Evolutionary conservation across 2,329 filamentous ascomycete species (phyloP).

Genomic region (Neurospora sp.): DNA sequence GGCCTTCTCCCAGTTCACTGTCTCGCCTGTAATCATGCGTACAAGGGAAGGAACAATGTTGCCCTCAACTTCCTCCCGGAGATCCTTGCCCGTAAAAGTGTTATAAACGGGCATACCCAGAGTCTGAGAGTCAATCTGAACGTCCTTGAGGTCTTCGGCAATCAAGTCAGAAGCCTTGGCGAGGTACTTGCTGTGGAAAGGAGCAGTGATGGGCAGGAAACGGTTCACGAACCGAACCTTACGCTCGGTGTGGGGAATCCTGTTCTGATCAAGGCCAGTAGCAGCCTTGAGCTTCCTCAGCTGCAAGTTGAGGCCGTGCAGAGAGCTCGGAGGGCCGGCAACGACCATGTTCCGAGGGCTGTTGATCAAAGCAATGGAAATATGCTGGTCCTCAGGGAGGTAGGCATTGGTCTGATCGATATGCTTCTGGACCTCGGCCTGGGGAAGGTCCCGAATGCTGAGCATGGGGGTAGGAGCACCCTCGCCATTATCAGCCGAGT

Average conservation of each 20-base stretch:
- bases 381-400: slow-evolving; percentile 83
- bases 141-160: slow-evolving; percentile 74
- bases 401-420: slow-evolving; percentile 97
- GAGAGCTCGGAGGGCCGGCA: slow-evolving; percentile 86
- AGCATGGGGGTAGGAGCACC: slow-evolving; percentile 96
- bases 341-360: slow-evolving; percentile 96
- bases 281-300: slow-evolving; percentile 95
- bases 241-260: slow-evolving; percentile 87
- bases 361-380: slow-evolving; percentile 91
- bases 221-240: slow-evolving; percentile 96
- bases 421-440: slow-evolving; percentile 85
- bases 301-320: slow-evolving; percentile 92
- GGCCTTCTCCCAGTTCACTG: slow-evolving; percentile 93
- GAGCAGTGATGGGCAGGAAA: slow-evolving; percentile 93
- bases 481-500: slow-evolving; percentile 89
- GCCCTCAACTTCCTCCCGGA: slow-evolving; percentile 59
- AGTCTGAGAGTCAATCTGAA: slow-evolving; percentile 62
- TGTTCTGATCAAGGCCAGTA: slow-evolving; percentile 92
- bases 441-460: slow-evolving; percentile 87
- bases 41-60: slow-evolving; percentile 81
- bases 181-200: slow-evolving; percentile 96
- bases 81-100: slow-evolving; percentile 79
- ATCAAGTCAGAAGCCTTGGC: slow-evolving; percentile 72
- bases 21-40: slow-evolving; percentile 87
- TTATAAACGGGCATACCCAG: slow-evolving; percentile 83